A percentile compares a stretch with the other conserved stretches of the same genome.
phyloP scores from a whole-genome alignment of 2,329 filamentous ascomycete species.

The Pyrenochaeta sp. region DNA sequence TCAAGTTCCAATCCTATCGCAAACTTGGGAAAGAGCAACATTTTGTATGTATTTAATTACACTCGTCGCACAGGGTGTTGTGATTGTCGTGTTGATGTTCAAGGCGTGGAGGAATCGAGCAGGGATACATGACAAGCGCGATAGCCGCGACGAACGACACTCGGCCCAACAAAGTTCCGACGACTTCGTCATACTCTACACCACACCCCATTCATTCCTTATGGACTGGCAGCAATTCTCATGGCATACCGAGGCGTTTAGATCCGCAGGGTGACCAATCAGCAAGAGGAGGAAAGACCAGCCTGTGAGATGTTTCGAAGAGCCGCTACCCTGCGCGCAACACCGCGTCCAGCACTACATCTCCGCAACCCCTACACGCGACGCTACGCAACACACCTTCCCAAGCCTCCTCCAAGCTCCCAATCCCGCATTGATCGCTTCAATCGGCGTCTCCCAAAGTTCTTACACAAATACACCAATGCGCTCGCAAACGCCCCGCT shows the following conservation, averaged over 20 bases:
- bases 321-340: slow-evolving; percentile 5
- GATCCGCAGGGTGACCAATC: slow-evolving; percentile 6
- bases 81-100: slow-evolving; percentile 16
- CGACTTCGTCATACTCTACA: slow-evolving; percentile 11
- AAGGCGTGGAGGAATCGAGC: slow-evolving; percentile 12
- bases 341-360: slow-evolving; percentile 1
- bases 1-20: not conserved
- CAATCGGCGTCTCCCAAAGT: slow-evolving; percentile 62
- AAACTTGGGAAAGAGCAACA: not conserved
- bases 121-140: slow-evolving; percentile 8
- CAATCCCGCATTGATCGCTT: slow-evolving; percentile 46
- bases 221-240: slow-evolving; percentile 6
- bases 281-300: slow-evolving; percentile 6
- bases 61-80: slow-evolving; percentile 5
- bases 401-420: slow-evolving; percentile 25
- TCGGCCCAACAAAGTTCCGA: slow-evolving; percentile 15
- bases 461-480: slow-evolving; percentile 73
- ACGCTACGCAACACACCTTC: slow-evolving; percentile 26
- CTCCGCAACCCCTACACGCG: slow-evolving; percentile 17
- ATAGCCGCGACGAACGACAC: slow-evolving; percentile 5
- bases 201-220: not conserved
- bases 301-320: slow-evolving; percentile 21
- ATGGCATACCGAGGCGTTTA: not conserved
- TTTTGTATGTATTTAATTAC: not conserved
- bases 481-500: slow-evolving; percentile 79